These are phyloP conservation scores for Ophiostoma fasciatum DNA, from an alignment of 2,329 filamentous ascomycete genomes.

Conservation along the genomic window DNA sequence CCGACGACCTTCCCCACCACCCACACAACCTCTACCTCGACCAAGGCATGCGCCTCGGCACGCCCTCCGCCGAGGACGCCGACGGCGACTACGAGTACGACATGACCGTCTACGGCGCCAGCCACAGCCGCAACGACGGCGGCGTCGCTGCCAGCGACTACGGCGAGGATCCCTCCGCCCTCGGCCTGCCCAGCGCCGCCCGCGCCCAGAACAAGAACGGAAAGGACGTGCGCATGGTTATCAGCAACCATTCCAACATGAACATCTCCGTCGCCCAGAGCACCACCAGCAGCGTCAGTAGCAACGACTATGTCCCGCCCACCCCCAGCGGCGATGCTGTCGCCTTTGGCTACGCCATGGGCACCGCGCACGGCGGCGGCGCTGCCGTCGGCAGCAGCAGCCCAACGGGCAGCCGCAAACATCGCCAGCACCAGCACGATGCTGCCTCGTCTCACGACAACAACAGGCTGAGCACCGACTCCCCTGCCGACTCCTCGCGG, in stretches of 20 bases:
- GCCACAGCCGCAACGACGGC: slow-evolving; percentile 3
- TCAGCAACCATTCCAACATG: slow-evolving; percentile 6
- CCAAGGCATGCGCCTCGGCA: slow-evolving; percentile 2
- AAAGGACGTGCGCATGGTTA: slow-evolving; percentile 9
- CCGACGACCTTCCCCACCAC: too few species aligned
- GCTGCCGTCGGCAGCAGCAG: neutral
- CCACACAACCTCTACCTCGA: neutral
- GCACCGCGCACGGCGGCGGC: neutral
- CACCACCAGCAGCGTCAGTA: slow-evolving; percentile 8
- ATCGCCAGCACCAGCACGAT: too few species aligned
- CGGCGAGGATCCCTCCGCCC: neutral
- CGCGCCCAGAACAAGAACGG: slow-evolving; percentile 5
- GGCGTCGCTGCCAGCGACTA: slow-evolving; percentile 7
- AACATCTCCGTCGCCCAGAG: slow-evolving; percentile 5
- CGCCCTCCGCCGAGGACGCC: slow-evolving; percentile 2
- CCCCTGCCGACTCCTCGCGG: slow-evolving; percentile 25
- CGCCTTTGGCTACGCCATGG: slow-evolving; percentile 1
- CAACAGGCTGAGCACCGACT: slow-evolving; percentile 7
- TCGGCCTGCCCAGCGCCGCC: neutral
- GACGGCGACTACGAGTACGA: slow-evolving; percentile 11
- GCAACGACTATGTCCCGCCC: slow-evolving; percentile 8
- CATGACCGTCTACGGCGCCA: slow-evolving; percentile 1
- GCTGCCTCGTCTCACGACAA: too few species aligned
- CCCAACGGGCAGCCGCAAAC: too few species aligned
- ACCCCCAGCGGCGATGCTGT: slow-evolving; percentile 6